Conservation (phyloP, 2,329 filamentous ascomycete species). For the Nectriaceae sp. region DNA sequence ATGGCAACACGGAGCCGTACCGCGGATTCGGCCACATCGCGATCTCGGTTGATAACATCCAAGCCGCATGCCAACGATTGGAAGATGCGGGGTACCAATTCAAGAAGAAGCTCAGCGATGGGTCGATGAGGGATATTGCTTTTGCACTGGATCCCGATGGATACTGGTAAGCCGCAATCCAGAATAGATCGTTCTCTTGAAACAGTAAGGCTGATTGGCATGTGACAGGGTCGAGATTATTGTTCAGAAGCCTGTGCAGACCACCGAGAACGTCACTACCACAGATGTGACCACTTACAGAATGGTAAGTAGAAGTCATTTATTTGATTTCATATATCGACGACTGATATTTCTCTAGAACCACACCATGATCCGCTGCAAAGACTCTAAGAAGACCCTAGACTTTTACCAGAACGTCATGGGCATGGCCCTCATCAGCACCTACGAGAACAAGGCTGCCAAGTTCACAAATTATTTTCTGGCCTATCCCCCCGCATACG, state of each 20-base stretch:
- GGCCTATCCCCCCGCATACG: too few relatives aligned
- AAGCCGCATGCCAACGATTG: conserved; percentile 85
- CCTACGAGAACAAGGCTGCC: conserved; percentile 66
- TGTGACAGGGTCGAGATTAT: conserved; percentile 86
- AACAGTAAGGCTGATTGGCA: too few relatives aligned
- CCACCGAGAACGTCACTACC: conserved; percentile 69
- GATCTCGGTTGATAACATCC: conserved; percentile 80
- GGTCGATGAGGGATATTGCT: conserved; percentile 83
- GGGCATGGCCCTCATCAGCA: conserved; percentile 83
- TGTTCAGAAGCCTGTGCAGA: conserved; percentile 69
- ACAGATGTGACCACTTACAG: conserved; percentile 80
- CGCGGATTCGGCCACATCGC: conserved; percentile 86
- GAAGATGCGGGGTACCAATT: conserved; percentile 91
- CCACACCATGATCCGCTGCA: conserved; percentile 94
- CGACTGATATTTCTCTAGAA: conserved; percentile 60
- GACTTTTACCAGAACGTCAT: conserved; percentile 83
- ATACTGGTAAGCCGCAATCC: too few relatives aligned
- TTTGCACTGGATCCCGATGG: conserved; percentile 88
- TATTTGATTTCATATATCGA: conserved; percentile 4
- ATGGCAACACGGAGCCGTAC: conserved; percentile 87
- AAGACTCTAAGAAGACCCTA: conserved; percentile 72
- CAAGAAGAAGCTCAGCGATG: conserved; percentile 92
- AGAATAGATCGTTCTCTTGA: too few relatives aligned
- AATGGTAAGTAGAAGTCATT: conserved; percentile 54
- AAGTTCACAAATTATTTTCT: conserved; percentile 94